Base-by-base conservation (phyloP, 495 filamentous ascomycete genomes). In the Neurospora pannonica region DNA sequence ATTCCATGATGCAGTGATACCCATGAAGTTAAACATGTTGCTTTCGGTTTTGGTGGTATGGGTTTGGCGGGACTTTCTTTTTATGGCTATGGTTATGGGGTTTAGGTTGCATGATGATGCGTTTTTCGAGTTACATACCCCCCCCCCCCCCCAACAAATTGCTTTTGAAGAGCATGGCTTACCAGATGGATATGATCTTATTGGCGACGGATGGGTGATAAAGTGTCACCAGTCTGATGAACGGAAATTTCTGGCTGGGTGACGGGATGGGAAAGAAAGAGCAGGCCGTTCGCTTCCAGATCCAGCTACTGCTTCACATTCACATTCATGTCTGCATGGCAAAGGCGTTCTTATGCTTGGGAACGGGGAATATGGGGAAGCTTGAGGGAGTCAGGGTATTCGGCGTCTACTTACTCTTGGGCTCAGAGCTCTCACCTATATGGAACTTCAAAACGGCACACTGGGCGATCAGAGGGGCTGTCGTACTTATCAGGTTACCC, bases 1-100 rank as follows among this genome's bases (percentile, higher is more conserved):
- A 94, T 78, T 86, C 85, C 75, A 86, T 87, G 84, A 85, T 86
- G 80, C 82, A 78, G 73, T 81, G 75, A 78, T 71, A 54, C 71
- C 71, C 77, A 81, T 82, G 80, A 83, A 67, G 28, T 67, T 67
- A 67, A 34, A 34, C 13, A 19, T 67, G n/a, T 34, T 67, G 28
- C 54, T 34, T 67, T 67, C 6, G 54, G 24, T 67, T 34, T 31
- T 67, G 24, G 28, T 34, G 15, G 54, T 67, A 34, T 36, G 54
- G 54, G 54, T 36, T 34, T 67, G 54, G 24, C 9, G 54, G 54
- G 24, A 67, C 28, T 17, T 67, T 19, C 28, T 67, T 36, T 54
- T 54, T 60, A 34, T 34, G n/a, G n/a, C n/a, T 36, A 67, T 67
- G 28, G 54, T 28, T 67, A 67, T 5, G 54, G 54, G 54, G 5